Evolutionary conservation across 225 moss, liverwort and hornwort species (phyloP), one percentile per base, ranked within the genome.

Genomic region (Sphagnum contortum): DNA sequence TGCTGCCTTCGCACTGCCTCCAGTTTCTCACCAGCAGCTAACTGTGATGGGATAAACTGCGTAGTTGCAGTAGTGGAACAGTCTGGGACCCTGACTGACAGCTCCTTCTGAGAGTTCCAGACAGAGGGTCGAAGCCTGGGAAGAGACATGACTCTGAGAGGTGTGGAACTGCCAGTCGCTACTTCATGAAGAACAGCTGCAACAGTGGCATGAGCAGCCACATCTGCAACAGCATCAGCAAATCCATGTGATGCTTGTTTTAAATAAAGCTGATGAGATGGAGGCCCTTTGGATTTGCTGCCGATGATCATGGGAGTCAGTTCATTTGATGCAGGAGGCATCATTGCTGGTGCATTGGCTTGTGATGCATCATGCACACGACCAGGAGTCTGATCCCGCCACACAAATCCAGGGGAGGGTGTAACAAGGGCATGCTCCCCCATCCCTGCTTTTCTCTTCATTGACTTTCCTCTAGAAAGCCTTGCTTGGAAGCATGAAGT

Each of bases 171-270:
- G 54, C 71, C 77, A 13, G 66, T 70, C 8, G 80, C 80, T 53
- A 80, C 77, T 71, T 84, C 80, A 48, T 75, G 70, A 45, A 80
- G 77, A 8, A 80, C 84, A 50, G 75, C 73, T 51, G 77, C 75
- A 8, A 77, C 84, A 9, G 80, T 80, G 4, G 80, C 74, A 6
- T 67, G 69, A 44, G 80, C 80, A 50, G 77, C 80, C 49, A 80
- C 84, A 64, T 84, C 84, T 46, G 84, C 80, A 3, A 84, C 80
- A 4, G 84, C 84, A 3, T 77, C 80, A 6, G 77, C 84, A 45
- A 84, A 58, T 45, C 74, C 67, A 45, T 73, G 66, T 53, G 68
- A 70, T 50, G 68, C 68, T 60, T 64, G 73, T 7, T 61, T 67
- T 48, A 29, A 29, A 29, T 29, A 29, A 29, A 29, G 29, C 1